These are phyloP conservation scores for Moelleriella libera DNA, from an alignment of 2,329 filamentous ascomycete genomes.

Conservation along the genomic window DNA sequence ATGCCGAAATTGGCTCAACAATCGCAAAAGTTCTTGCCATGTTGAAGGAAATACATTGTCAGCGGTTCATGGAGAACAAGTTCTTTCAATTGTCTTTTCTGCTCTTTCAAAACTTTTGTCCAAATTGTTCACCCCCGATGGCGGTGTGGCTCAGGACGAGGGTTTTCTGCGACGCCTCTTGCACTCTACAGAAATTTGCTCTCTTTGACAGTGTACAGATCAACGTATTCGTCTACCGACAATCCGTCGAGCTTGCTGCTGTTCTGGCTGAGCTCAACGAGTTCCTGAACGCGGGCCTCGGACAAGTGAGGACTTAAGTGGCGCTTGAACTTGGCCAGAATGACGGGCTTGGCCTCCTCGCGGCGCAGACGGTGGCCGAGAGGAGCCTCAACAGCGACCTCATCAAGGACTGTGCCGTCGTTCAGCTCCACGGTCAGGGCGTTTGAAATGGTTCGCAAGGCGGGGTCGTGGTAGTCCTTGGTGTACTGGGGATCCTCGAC, in stretches of 20 bases:
- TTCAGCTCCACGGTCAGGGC: constrained; percentile 89
- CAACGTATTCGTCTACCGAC: constrained; percentile 86
- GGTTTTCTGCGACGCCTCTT: constrained; percentile 2
- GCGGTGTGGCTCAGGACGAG: not conserved
- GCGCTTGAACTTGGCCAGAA: constrained; percentile 87
- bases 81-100: not conserved
- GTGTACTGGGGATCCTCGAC: constrained; percentile 95
- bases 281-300: constrained; percentile 62
- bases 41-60: too few relatives aligned
- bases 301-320: constrained; percentile 77
- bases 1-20: too few relatives aligned
- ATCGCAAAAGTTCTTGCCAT: too few relatives aligned
- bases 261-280: constrained; percentile 69
- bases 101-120: not conserved
- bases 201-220: constrained; percentile 56
- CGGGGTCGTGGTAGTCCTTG: constrained; percentile 85
- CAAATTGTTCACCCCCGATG: not conserved
- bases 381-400: constrained; percentile 86
- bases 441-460: constrained; percentile 92
- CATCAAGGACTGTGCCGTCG: constrained; percentile 81
- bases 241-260: constrained; percentile 61
- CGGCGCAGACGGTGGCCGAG: constrained; percentile 82
- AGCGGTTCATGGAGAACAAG: too few relatives aligned
- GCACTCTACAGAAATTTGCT: constrained; percentile 35
- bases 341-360: constrained; percentile 96